Base-by-base conservation (phyloP, 2,329 filamentous ascomycete species). In the Aspergillus tanneri region DNA sequence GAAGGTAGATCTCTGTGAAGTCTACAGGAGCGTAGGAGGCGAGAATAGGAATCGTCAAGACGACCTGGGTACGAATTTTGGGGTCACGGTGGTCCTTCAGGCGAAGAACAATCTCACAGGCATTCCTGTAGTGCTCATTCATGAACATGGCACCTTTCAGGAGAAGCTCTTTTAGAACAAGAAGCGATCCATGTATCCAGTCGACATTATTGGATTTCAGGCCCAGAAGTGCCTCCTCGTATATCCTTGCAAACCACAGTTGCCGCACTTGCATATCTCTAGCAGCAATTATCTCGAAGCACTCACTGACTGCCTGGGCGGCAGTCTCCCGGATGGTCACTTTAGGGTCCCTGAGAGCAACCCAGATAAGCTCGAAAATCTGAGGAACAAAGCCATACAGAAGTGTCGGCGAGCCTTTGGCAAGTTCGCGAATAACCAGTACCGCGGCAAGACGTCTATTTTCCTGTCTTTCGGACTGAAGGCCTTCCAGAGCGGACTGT, bases 141-240 rank as follows among this genome's bases (percentile, higher is more conserved):
- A 99, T 97, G 70, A 95, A 99, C 92, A 99, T 99, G 60, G 90
- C 91, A 44, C 93, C 93, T 67, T 96, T 92, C 54, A 93, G 83
- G 14, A 99, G 82, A 39, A 99, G 80, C 72, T 97, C 92, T 68
- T 92, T 95, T 61, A 97, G 80, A 1, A 95, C 90, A 16, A 99
- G 79, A 32, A 99, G 79, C 2, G 92, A 96, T n/a, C 90, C 93
- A 66, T 99, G 95, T 34, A 95, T 86, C 50, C 85, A 87, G 68
- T 99, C 93, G 46, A 95, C 81, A 14, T 89, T 90, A 59, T 84
- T 87, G 42, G 85, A 81, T 66, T 86, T 85, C 58, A 99, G 84
- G 5, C 91, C 91, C 52, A 82, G 79, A 50, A 89, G 79, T 14
- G 90, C 85, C 71, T 96, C 91, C 42, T 87, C 85, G 68, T 95